Percentiles rank a stretch among this genome's conserved stretches.
phyloP scores from a whole-genome alignment of 2,329 filamentous ascomycete species.

The Pseudogymnoascus sp. region DNA sequence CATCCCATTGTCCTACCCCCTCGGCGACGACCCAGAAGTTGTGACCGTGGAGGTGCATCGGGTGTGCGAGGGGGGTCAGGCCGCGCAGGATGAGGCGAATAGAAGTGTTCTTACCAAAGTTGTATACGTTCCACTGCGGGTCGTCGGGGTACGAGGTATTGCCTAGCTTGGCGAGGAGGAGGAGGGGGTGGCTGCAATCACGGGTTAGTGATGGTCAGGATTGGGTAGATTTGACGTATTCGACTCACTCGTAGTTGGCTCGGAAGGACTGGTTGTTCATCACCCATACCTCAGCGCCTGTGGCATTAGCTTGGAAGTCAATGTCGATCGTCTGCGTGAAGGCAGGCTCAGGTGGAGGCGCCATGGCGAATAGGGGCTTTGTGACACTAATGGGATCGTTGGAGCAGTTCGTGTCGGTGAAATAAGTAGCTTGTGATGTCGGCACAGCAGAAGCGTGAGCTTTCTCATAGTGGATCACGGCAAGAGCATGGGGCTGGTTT shows the following conservation, averaged over 20 bases:
- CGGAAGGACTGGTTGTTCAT: slow-evolving; percentile 46
- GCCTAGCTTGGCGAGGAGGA: slow-evolving; percentile 37
- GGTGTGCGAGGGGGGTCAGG: slow-evolving; percentile 21
- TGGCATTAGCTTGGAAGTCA: slow-evolving; percentile 41
- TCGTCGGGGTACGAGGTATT: slow-evolving; percentile 41
- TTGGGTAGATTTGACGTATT: not conserved
- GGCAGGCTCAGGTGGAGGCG: slow-evolving; percentile 16
- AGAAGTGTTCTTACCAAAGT: slow-evolving; percentile 45
- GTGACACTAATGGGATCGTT: slow-evolving; percentile 3
- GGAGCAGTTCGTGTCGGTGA: not conserved
- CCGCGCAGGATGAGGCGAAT: slow-evolving; percentile 53
- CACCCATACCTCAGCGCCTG: slow-evolving; percentile 41
- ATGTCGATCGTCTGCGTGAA: slow-evolving; percentile 29
- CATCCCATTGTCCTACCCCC: slow-evolving; percentile 39
- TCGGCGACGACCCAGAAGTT: slow-evolving; percentile 42
- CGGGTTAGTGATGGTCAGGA: not conserved
- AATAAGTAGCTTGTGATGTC: slow-evolving; percentile 29
- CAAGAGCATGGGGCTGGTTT: slow-evolving; percentile 47
- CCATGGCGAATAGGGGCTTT: slow-evolving; percentile 3
- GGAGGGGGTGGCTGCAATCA: slow-evolving; percentile 11
- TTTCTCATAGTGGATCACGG: slow-evolving; percentile 58
- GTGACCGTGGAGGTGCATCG: slow-evolving; percentile 45
- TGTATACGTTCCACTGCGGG: slow-evolving; percentile 45
- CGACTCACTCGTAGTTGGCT: slow-evolving; percentile 39
- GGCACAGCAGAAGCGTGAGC: slow-evolving; percentile 47